Percentiles rank a stretch among this genome's conserved stretches.
These are phyloP conservation scores for Sporothrix dimorphospora DNA, from an alignment of 2,329 filamentous ascomycete species.

Conservation along the genomic window DNA sequence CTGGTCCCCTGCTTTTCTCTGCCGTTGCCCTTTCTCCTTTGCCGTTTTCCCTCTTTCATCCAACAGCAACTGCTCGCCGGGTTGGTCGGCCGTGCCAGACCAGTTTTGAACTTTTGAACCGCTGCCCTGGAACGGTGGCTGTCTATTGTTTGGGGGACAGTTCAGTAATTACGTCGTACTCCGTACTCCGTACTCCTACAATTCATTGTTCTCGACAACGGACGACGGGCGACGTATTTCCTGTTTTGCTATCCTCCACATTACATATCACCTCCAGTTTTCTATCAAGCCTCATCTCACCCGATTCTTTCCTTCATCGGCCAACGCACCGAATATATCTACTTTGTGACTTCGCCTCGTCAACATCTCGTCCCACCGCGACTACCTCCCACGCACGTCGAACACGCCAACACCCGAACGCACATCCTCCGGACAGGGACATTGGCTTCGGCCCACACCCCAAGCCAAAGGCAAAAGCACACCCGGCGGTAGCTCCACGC, in stretches of 20 bases:
- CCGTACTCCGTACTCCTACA: too few relatives aligned
- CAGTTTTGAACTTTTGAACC: background rate
- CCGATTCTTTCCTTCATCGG: background rate
- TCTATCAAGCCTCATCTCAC: background rate
- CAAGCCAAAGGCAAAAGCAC: background rate
- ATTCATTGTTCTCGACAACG: background rate
- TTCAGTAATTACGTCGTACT: too few relatives aligned
- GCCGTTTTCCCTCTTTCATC: background rate
- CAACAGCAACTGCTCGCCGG: background rate
- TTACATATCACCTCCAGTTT: background rate
- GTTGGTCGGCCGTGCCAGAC: background rate
- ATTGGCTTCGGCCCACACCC: background rate
- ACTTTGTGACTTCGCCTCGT: background rate
- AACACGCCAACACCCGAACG: background rate
- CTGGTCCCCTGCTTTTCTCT: background rate
- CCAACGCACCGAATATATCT: background rate
- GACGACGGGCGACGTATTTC: background rate
- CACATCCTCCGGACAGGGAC: background rate
- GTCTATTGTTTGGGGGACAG: background rate
- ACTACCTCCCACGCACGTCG: conserved; percentile 12
- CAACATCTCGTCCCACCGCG: conserved; percentile 11
- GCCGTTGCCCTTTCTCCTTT: background rate
- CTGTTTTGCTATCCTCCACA: background rate
- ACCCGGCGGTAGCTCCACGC: conserved; percentile 14
- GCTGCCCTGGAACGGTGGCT: conserved; percentile 1